Evolutionary conservation across 169 alveolate species (phyloP), one percentile per base, ranked within the genome.

Genomic region (Cystoisospora suis): DNA sequence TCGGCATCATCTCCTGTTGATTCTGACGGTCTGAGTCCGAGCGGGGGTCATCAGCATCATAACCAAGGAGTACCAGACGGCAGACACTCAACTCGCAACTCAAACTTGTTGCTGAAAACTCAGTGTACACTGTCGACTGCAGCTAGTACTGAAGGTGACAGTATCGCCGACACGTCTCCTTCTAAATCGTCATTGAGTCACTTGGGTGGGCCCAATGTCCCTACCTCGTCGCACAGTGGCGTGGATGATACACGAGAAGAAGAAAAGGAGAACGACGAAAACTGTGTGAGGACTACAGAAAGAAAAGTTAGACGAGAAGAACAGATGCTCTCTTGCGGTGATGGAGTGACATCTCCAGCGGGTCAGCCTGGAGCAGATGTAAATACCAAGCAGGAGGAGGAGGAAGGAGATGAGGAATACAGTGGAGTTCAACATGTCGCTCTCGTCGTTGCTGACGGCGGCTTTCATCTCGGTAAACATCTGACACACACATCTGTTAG

Each of bases 371-470:
- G 40, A 61, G 75, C 75, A 72, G 83, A 38, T 4, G 56, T 5
- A 72, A 2, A 6, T 4, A 36, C 4, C 53, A 12, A 0, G 56
- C 83, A 36, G 9, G 83, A 6, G 36, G 32, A 6, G 56, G n/a
- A 1, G 34, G 56, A 38, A 15, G 45, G 27, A 36, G 83, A 72
- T 5, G 58, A n/a, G 15, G 27, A 1, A 5, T 27, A 40, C 83
- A 12, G 27, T 6, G 83, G 83, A 12, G 83, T 72, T 17, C 56
- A 46, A 5, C 32, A 38, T 69, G 87, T 77, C 17, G 4, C 29
- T n/a, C 69, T 77, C 45, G 87, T 77, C 5, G 87, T 46, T 27
- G 87, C 87, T 5, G 87, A 77, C 59, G 87, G 87, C 12, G 87
- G 87, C 29, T 77, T 77, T 29, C 69, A 77, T 46, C 69, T 77